phyloP scores from a whole-genome alignment of 768 basidiomycete species.

The Mrakia hoshinonis region DNA sequence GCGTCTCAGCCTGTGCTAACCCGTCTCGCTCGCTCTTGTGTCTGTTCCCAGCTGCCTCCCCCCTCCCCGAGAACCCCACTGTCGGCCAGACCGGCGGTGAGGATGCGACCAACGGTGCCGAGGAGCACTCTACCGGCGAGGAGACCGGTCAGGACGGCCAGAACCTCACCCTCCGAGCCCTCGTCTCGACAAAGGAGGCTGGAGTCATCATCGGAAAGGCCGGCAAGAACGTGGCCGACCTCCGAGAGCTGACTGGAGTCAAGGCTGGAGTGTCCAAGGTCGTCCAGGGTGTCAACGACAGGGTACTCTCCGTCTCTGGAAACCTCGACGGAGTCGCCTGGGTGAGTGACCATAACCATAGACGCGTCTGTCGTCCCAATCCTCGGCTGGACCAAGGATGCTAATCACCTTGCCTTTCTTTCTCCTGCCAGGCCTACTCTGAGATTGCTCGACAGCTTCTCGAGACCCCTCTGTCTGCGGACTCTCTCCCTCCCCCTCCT shows the following conservation, averaged over 20 bases:
- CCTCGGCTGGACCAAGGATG: not conserved
- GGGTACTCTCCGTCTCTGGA: conserved; percentile 89
- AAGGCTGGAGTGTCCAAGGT: conserved; percentile 99
- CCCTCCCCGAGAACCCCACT: conserved; percentile 29
- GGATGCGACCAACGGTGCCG: conserved; percentile 55
- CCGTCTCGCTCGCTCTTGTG: not conserved
- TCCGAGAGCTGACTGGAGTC: conserved; percentile 89
- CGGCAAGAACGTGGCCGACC: conserved; percentile 94
- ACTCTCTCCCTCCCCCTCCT: conserved; percentile 58
- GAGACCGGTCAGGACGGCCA: conserved; percentile 41
- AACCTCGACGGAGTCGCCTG: conserved; percentile 86
- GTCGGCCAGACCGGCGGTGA: conserved; percentile 32
- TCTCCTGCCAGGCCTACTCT: conserved; percentile 64
- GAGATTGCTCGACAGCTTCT: conserved; percentile 86
- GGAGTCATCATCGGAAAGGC: conserved; percentile 91
- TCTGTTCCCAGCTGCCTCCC: not conserved
- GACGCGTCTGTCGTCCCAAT: not conserved
- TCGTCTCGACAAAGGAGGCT: conserved; percentile 94
- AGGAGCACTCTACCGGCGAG: conserved; percentile 47
- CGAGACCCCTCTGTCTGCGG: conserved; percentile 62
- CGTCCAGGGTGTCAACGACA: conserved; percentile 92
- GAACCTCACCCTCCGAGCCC: conserved; percentile 73
- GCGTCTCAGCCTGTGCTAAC: not conserved
- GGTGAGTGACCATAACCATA: conserved; percentile 46
- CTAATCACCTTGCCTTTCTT: not conserved